Percentiles rank a stretch among this genome's conserved stretches.
phyloP scores from a whole-genome alignment of 305 asterid genomes.

The Caryopteris hybrid region DNA sequence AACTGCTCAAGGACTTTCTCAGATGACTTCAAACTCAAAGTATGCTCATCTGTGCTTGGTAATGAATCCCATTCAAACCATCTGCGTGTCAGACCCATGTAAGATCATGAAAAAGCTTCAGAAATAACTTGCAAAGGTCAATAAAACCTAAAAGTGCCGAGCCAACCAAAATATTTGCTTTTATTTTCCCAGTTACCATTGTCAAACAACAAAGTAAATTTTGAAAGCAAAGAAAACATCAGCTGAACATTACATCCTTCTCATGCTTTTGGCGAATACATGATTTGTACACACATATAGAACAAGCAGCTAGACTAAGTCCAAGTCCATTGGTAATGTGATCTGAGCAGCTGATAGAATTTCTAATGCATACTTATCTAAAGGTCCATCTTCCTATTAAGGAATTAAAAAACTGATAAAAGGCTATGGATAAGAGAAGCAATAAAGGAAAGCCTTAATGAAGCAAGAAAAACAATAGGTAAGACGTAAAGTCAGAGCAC shows the following conservation, averaged over 20 bases:
- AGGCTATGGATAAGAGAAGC: not conserved
- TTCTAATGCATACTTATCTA: not conserved
- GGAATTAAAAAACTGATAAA: not conserved
- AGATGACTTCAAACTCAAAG: conserved; percentile 56
- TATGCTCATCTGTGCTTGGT: conserved; percentile 26
- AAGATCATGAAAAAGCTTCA: conserved; percentile 9
- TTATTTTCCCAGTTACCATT: not conserved
- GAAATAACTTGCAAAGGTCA: not conserved
- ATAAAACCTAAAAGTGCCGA: not conserved
- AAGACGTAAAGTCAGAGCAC: not conserved
- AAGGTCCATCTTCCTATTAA: not conserved
- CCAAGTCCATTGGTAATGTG: not conserved
- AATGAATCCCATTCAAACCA: conserved; percentile 70
- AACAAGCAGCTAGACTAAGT: not conserved
- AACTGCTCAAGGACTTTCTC: conserved; percentile 55
- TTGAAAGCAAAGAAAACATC: not conserved
- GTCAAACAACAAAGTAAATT: not conserved
- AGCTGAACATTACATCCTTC: not conserved
- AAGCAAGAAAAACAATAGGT: not conserved
- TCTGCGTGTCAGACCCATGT: conserved; percentile 33
- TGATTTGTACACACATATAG: not conserved
- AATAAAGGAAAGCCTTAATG: not conserved
- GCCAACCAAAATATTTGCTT: not conserved
- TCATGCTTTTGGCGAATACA: not conserved
- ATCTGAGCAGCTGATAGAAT: not conserved